These are phyloP conservation scores for Ascomycota sp. DNA, from an alignment of 2,329 filamentous ascomycete species.

Conservation along the genomic window DNA sequence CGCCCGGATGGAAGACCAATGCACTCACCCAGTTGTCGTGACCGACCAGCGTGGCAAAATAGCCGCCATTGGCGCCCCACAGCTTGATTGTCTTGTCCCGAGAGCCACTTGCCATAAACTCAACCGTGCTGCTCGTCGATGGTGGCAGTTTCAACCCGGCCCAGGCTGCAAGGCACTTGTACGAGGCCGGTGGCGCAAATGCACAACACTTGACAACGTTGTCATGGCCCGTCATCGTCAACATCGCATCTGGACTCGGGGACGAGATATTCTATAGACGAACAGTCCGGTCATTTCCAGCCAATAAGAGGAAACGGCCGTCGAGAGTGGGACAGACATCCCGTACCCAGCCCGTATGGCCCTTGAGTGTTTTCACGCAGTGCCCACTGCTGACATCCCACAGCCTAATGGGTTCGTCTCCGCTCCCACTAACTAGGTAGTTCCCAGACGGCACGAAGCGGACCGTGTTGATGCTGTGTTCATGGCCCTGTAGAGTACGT, in stretches of 20 bases:
- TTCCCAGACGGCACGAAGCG: conserved; percentile 76
- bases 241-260: conserved; percentile 43
- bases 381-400: conserved; percentile 88
- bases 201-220: conserved; percentile 71
- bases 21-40: conserved; percentile 91
- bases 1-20: conserved; percentile 75
- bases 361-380: conserved; percentile 66
- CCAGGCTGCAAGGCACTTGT: conserved; percentile 54
- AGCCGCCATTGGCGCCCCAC: conserved; percentile 70
- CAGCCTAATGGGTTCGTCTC: conserved; percentile 65
- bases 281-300: conserved; percentile 61
- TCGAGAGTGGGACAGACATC: conserved; percentile 66
- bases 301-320: conserved; percentile 61
- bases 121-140: conserved; percentile 50
- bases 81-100: conserved; percentile 80
- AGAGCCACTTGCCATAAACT: conserved; percentile 77
- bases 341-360: conserved; percentile 73
- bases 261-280: conserved; percentile 67
- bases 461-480: conserved; percentile 73
- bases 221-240: conserved; percentile 68
- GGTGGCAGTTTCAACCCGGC: conserved; percentile 74
- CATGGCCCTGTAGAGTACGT: conserved; percentile 73
- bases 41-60: conserved; percentile 65
- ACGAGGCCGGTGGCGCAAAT: conserved; percentile 61
- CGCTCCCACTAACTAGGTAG: conserved; percentile 62